These are phyloP conservation scores for Dacryopinax primogenitus DNA, from an alignment of 768 basidiomycete species.

Conservation along the genomic window DNA sequence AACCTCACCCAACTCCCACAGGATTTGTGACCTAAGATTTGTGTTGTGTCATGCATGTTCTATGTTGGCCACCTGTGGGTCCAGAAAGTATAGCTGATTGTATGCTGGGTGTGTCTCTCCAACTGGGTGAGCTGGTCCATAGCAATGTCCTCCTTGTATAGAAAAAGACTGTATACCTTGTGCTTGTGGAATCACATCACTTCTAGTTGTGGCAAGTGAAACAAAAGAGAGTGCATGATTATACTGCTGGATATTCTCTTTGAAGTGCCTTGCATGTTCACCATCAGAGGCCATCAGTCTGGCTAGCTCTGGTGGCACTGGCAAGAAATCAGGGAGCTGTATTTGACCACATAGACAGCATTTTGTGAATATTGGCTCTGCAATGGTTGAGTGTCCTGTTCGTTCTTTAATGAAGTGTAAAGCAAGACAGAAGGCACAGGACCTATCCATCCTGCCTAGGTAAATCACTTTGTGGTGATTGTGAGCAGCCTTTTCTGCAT, in stretches of 20 bases:
- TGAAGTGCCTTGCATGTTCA: slow-evolving; percentile 9
- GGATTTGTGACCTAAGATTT: neutral
- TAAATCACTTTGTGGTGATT: neutral
- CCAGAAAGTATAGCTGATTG: slow-evolving; percentile 15
- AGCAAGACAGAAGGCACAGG: slow-evolving; percentile 1
- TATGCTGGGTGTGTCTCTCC: neutral
- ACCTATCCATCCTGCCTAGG: neutral
- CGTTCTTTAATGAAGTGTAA: slow-evolving; percentile 5
- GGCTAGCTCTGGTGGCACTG: neutral
- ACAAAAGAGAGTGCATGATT: slow-evolving; percentile 18
- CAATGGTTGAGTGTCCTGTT: neutral
- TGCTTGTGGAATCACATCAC: neutral
- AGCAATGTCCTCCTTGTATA: slow-evolving; percentile 13
- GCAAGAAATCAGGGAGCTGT: neutral
- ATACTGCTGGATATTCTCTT: slow-evolving; percentile 14
- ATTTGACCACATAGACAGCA: neutral
- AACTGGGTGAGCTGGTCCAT: slow-evolving; percentile 9
- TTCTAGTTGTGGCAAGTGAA: slow-evolving; percentile 11
- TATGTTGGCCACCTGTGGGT: neutral
- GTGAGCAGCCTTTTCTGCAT: neutral
- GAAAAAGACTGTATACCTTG: slow-evolving; percentile 6
- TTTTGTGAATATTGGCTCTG: neutral
- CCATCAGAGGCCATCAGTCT: neutral
- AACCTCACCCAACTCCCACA: slow-evolving; percentile 2
- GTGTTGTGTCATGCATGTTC: neutral